Evolutionary conservation across 371 early-diverging fungal species (phyloP).

Genomic region (Phascolomyces articulosus): DNA sequence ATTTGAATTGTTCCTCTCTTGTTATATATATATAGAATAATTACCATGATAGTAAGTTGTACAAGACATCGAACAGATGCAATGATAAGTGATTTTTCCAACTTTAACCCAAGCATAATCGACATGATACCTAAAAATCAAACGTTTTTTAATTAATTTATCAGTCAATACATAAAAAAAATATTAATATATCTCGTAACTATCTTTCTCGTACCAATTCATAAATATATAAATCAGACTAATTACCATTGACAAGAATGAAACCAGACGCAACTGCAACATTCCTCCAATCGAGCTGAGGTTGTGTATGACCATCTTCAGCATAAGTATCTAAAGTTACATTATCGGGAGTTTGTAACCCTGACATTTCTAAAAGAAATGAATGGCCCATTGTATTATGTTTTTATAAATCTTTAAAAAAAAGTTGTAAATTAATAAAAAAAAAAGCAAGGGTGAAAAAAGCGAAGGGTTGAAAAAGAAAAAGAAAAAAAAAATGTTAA

Average conservation of each 20-base stretch:
- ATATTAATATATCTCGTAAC: too few relatives aligned
- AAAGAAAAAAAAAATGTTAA: neutral
- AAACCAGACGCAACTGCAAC: constrained; percentile 52
- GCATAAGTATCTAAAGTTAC: neutral
- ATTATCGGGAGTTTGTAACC: constrained; percentile 1
- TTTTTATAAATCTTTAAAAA: neutral
- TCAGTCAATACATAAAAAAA: neutral
- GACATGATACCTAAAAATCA: constrained; percentile 50
- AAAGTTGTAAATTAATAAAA: too few relatives aligned
- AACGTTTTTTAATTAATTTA: constrained; percentile 6
- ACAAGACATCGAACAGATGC: constrained; percentile 62
- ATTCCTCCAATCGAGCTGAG: constrained; percentile 41
- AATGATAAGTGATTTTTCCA: constrained; percentile 62
- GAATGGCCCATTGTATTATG: neutral
- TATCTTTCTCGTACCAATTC: too few relatives aligned
- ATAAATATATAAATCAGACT: too few relatives aligned
- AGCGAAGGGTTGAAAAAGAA: neutral
- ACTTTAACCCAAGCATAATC: constrained; percentile 40
- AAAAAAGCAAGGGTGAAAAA: constrained; percentile 6
- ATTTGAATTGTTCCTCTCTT: neutral
- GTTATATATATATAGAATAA: neutral
- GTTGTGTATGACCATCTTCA: constrained; percentile 11
- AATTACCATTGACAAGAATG: constrained; percentile 50
- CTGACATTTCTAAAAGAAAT: constrained; percentile 6
- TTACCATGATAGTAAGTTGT: constrained; percentile 66